Evolutionary conservation across 345 rosid genomes (phyloP).

Genomic region (Populus ilicifolia): DNA sequence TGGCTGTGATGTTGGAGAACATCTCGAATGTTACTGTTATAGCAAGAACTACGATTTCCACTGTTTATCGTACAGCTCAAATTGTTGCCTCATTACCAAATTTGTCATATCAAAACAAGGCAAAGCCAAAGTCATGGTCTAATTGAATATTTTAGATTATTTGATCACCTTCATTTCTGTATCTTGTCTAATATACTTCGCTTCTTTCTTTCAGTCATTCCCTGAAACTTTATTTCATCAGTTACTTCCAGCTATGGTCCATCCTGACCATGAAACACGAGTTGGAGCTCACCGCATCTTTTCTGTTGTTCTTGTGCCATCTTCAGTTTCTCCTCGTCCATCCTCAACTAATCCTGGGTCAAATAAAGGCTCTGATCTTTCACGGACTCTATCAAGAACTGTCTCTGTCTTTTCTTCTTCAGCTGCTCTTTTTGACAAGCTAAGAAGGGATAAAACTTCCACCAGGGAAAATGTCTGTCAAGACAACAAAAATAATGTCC

Average conservation of each 20-base stretch:
- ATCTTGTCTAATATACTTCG: conserved; percentile 5
- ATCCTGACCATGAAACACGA: conserved; percentile 88
- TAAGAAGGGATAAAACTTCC: conserved; percentile 51
- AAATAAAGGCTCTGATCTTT: conserved; percentile 54
- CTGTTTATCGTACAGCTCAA: conserved; percentile 93
- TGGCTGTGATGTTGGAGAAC: conserved; percentile 91
- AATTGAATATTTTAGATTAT: conserved; percentile 2
- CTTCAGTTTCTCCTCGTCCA: conserved; percentile 67
- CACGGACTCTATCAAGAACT: conserved; percentile 81
- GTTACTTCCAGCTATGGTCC: conserved; percentile 89
- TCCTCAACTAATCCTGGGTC: conserved; percentile 39
- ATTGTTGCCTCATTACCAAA: conserved; percentile 82
- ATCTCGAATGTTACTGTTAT: conserved; percentile 66
- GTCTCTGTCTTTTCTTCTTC: conserved; percentile 98
- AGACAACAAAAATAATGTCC: conserved; percentile 30
- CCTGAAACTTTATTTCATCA: conserved; percentile 95
- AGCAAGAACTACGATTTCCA: conserved; percentile 69
- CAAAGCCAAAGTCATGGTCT: conserved; percentile 12
- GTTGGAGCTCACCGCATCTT: conserved; percentile 89
- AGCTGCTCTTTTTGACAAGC: conserved; percentile 94
- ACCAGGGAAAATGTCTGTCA: conserved; percentile 29
- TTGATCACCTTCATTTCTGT: conserved; percentile 2
- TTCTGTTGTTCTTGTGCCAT: conserved; percentile 90
- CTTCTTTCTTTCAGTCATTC: conserved; percentile 55
- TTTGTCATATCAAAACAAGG: conserved; percentile 80